A percentile compares a stretch with the other conserved stretches of the same genome.
Evolutionary conservation across 108 stramenopile species (phyloP).

Genomic region (Cyclostephanos tholiformis): DNA sequence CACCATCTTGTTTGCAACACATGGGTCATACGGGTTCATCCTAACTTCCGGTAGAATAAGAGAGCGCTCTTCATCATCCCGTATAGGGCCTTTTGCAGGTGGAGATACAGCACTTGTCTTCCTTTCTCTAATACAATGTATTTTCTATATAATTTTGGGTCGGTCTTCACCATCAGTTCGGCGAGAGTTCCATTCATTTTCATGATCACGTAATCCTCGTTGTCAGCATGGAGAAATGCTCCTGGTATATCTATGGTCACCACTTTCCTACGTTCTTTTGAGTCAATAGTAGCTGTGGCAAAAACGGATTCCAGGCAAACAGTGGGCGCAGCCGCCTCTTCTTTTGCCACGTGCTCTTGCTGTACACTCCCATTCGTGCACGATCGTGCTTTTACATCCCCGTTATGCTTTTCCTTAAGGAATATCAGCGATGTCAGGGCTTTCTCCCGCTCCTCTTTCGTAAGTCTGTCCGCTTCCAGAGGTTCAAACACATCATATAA

Average conservation of each 20-base stretch:
- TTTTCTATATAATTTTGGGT: neutral
- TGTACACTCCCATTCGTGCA: neutral
- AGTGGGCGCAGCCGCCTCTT: slow-evolving; percentile 31
- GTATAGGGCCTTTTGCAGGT: slow-evolving; percentile 43
- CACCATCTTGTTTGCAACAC: slow-evolving; percentile 29
- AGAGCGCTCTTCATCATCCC: slow-evolving; percentile 12
- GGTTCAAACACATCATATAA: too few species aligned
- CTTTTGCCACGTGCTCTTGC: neutral
- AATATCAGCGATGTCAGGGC: too few species aligned
- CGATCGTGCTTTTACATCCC: slow-evolving; percentile 26
- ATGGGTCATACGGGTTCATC: slow-evolving; percentile 35
- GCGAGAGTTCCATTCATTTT: neutral
- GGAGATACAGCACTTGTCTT: slow-evolving; percentile 24
- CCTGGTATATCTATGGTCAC: neutral
- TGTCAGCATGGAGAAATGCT: slow-evolving; percentile 3
- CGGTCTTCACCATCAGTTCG: slow-evolving; percentile 4
- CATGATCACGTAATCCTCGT: neutral
- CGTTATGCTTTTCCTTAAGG: slow-evolving; percentile 18
- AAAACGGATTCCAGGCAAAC: slow-evolving; percentile 22
- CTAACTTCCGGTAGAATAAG: slow-evolving; percentile 8
- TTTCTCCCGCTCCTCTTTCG: too few species aligned
- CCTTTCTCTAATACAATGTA: neutral
- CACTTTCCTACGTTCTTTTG: neutral
- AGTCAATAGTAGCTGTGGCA: slow-evolving; percentile 15
- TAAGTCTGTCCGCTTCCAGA: too few species aligned